Evolutionary conservation across 192 early-diverging fungal genomes (phyloP), one percentile per base, ranked within the genome.

Genomic region (Diversispora epigaea): DNA sequence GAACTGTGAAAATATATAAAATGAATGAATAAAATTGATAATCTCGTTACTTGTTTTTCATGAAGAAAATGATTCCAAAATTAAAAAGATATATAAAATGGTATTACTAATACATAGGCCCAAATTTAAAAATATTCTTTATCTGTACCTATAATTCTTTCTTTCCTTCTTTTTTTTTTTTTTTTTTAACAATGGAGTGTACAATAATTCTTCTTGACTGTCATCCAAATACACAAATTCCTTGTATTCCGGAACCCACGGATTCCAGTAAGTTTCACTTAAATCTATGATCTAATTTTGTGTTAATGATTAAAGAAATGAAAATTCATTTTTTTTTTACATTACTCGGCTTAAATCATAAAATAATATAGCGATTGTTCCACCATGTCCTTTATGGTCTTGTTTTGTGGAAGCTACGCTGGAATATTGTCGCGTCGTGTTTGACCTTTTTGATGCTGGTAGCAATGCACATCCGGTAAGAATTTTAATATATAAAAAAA

Each of bases 361-460:
- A 60, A 14, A 55, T 52, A 47, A 4, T 46, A 12, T 39, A 14
- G 49, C 45, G 0, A 17, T 40, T 44, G 57, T 58, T 32, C 50
- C 71, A 61, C 4, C 50, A 6, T 77, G 71, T 61, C 19, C 76
- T 12, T 50, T 77, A 55, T 77, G 76, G 76, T 39, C 58, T 25
- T 77, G 76, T 19, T 66, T 77, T 32, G 71, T 73, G 4, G 76
- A 77, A 61, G 76, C 56, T 25, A 73, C 76, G 7, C 44, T 77
- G 22, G 76, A 77, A 44, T 77, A 77, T 55, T 77, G 76, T 62
- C 76, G 76, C 7, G 45, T 77, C 3, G 44, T 52, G 58, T 77
- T 77, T 43, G 76, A 77, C 32, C 32, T 73, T 17, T 73, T 62
- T 6, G 76, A 70, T n/a, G 11, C 45, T 40, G 49, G 15, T 6